Evolutionary conservation across 2,329 filamentous ascomycete species (phyloP).

Genomic region (Fusarium zealandicum): DNA sequence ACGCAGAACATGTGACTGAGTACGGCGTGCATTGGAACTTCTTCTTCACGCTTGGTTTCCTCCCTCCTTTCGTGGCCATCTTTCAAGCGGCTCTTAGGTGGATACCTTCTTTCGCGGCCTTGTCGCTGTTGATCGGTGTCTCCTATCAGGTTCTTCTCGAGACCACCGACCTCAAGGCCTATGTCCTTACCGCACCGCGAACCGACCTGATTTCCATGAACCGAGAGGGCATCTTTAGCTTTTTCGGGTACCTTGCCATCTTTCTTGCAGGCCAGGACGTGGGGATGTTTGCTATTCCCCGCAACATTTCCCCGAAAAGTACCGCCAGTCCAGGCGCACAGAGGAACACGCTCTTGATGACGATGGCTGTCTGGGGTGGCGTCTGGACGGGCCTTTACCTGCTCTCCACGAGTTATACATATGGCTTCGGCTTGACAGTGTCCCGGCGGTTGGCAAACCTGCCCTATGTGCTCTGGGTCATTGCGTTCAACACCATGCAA

Average conservation of each 20-base stretch:
- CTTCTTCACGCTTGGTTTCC: conserved; percentile 91
- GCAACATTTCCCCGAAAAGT: conserved; percentile 55
- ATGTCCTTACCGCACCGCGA: conserved; percentile 82
- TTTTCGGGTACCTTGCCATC: conserved; percentile 91
- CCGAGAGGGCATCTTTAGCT: conserved; percentile 93
- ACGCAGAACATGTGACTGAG: conserved; percentile 95
- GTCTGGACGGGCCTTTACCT: conserved; percentile 77
- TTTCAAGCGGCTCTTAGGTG: conserved; percentile 75
- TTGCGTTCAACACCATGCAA: conserved; percentile 89
- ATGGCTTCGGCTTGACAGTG: conserved; percentile 77
- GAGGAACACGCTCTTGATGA: conserved; percentile 66
- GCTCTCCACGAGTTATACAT: conserved; percentile 70
- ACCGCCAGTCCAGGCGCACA: conserved; percentile 54
- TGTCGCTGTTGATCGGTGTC: conserved; percentile 73
- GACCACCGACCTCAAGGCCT: conserved; percentile 79
- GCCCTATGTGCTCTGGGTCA: conserved; percentile 91
- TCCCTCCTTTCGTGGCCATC: conserved; percentile 87
- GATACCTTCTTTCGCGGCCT: conserved; percentile 77
- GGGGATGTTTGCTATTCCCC: conserved; percentile 80
- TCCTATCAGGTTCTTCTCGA: conserved; percentile 80
- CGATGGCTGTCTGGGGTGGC: conserved; percentile 68
- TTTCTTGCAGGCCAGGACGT: conserved; percentile 88
- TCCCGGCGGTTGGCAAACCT: conserved; percentile 92
- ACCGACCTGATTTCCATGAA: conserved; percentile 85
- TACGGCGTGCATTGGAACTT: conserved; percentile 99